phyloP scores from a whole-genome alignment of 495 filamentous ascomycete species.

The Neohortaea acidophila region DNA sequence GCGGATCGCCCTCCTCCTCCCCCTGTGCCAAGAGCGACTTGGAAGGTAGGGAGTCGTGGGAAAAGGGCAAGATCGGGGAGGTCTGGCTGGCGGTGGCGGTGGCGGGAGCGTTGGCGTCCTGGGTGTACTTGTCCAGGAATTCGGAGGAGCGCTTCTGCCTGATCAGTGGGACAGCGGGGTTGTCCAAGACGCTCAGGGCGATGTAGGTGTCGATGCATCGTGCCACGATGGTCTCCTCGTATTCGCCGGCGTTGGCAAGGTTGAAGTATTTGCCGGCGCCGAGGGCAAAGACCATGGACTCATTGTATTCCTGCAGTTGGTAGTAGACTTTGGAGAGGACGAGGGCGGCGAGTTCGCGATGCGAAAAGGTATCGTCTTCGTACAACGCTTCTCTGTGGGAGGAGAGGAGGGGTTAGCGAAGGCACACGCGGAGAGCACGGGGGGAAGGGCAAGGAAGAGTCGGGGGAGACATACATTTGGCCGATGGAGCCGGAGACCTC shows the following conservation, averaged over 20 bases:
- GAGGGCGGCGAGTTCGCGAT: conserved; percentile 84
- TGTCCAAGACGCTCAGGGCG: conserved; percentile 57
- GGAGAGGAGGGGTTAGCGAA: neutral
- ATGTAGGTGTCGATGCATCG: conserved; percentile 99
- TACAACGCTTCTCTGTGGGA: conserved; percentile 76
- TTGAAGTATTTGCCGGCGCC: conserved; percentile 91
- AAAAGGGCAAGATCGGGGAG: conserved; percentile 85
- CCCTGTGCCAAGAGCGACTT: conserved; percentile 83
- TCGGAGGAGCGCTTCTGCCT: conserved; percentile 42
- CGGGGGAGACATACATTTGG: conserved; percentile 61
- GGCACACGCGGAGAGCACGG: neutral
- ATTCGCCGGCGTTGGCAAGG: conserved; percentile 81
- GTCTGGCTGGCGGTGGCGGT: conserved; percentile 56
- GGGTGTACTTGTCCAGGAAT: conserved; percentile 57
- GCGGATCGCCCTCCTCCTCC: conserved; percentile 47
- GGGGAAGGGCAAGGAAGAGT: neutral
- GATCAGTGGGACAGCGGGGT: conserved; percentile 31
- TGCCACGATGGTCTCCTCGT: conserved; percentile 87
- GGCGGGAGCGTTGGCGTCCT: conserved; percentile 43
- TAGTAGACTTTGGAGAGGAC: conserved; percentile 98
- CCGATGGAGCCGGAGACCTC: conserved; percentile 84
- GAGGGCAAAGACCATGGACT: conserved; percentile 96
- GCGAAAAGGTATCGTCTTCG: conserved; percentile 87
- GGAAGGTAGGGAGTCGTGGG: conserved; percentile 74
- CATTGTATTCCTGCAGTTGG: conserved; percentile 94